Base-by-base conservation (phyloP, 495 filamentous ascomycete species). In the Penicillium subrubescens region DNA sequence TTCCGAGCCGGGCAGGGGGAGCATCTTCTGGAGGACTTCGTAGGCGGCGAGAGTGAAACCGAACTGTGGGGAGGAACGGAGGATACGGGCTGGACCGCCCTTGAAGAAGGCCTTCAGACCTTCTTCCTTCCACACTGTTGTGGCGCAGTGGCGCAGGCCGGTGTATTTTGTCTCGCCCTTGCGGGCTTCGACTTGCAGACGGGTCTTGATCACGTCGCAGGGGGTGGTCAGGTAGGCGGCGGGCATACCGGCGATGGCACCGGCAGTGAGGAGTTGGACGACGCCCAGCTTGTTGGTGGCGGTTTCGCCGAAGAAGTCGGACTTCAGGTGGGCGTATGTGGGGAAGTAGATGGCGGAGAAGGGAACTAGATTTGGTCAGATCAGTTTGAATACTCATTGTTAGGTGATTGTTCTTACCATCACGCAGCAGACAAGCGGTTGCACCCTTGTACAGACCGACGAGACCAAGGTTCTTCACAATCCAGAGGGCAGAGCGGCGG, bases 321-420 rank as follows among this genome's bases (percentile, higher is more conserved):
- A 84, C 83, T 99, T 99, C 57, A 99, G 80, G 75, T 99, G 95
- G 64, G 87, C 89, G 80, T 99, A 99, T 23, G 92, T 91, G 11
- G 96, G 94, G 87, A 99, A 99, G 81, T 99, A 99, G 73, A 99
- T 99, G 62, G 92, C 93, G 50, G 93, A 97, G 83, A 99, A 99
- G 3, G 95, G 95, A 6, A 97, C 92, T 81, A 31, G 21, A 17
- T 21, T 31, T 3, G 15, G 53, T 73, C 62, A 74, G 71, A 61
- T 62, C 8, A 33, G n/a, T 59, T 21, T 48, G 27, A 57, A n/a
- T 25, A 33, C 21, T 54, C 43, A 63, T 21, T 17, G 15, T 23
- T 35, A 61, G 8, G 25, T 34, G 37, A 34, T 52, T 21, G 8
- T 19, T 31, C 75, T 69, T 77, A 81, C 79, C 79, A 74, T 98